Percentiles rank a stretch among this genome's conserved stretches.
phyloP scores from a whole-genome alignment of 2,329 filamentous ascomycete species.

The Sodiomyces alkalinus region DNA sequence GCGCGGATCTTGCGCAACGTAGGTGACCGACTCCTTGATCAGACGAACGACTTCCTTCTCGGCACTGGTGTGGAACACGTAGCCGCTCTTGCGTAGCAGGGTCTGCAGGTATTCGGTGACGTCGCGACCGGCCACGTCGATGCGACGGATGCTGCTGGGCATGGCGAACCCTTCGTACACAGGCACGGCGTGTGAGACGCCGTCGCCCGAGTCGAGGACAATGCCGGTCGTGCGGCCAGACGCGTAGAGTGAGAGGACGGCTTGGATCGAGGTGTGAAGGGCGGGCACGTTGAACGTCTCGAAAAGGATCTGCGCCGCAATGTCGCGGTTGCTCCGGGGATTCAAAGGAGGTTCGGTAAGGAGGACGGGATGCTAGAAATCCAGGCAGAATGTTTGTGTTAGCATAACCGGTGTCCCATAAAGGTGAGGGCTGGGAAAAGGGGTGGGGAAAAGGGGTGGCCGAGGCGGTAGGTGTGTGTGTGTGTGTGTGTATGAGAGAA shows the following conservation, averaged over 20 bases:
- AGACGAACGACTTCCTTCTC: conserved; percentile 97
- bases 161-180: conserved; percentile 98
- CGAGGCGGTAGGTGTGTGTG: too few relatives aligned
- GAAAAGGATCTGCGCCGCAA: conserved; percentile 91
- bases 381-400: too few relatives aligned
- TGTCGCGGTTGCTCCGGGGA: conserved; percentile 88
- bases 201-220: conserved; percentile 88
- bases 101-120: conserved; percentile 92
- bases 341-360: conserved; percentile 94
- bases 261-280: conserved; percentile 92
- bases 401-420: too few relatives aligned
- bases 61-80: conserved; percentile 92
- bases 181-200: conserved; percentile 91
- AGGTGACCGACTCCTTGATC: conserved; percentile 92
- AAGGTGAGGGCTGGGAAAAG: too few relatives aligned
- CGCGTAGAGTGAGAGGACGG: conserved; percentile 88
- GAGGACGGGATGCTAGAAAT: conserved; percentile 88
- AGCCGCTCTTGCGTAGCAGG: conserved; percentile 78
- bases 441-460: too few relatives aligned
- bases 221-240: conserved; percentile 92
- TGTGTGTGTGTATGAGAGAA: too few relatives aligned
- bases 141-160: conserved; percentile 83
- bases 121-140: conserved; percentile 91
- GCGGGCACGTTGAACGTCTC: conserved; percentile 98
- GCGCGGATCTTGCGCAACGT: conserved; percentile 78